Conservation (phyloP, 257 asterid genomes). For the Apocynum venetum region DNA sequence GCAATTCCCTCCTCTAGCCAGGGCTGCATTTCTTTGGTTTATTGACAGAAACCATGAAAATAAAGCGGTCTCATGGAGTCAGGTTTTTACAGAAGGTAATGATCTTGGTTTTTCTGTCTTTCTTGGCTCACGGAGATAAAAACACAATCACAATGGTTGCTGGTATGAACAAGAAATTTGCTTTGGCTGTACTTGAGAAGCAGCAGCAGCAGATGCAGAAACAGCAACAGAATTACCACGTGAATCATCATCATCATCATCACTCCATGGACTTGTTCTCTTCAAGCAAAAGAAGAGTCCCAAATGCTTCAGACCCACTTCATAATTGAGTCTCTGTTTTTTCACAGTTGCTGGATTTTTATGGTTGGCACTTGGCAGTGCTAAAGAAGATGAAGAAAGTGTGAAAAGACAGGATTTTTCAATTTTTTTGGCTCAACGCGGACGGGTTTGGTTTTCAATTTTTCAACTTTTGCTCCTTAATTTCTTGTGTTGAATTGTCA, state of each 20-base stretch:
- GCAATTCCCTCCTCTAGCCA: no score
- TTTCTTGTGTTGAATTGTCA: neutral
- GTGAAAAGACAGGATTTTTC: neutral
- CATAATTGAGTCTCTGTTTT: slow-evolving; percentile 12
- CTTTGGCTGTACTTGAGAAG: slow-evolving; percentile 5
- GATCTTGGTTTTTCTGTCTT: slow-evolving; percentile 13
- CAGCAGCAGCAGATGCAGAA: slow-evolving; percentile 1
- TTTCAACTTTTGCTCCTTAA: neutral
- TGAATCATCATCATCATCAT: slow-evolving; percentile 1
- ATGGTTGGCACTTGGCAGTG: neutral
- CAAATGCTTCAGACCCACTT: slow-evolving; percentile 47
- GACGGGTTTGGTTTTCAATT: neutral
- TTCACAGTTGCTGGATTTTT: neutral
- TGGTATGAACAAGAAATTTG: slow-evolving; percentile 15
- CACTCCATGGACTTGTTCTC: slow-evolving; percentile 20
- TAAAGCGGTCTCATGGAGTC: slow-evolving; percentile 5
- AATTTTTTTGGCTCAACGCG: neutral
- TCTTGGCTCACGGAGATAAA: slow-evolving; percentile 21
- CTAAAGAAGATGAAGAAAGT: neutral
- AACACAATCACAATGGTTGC: slow-evolving; percentile 15
- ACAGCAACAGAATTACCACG: slow-evolving; percentile 8
- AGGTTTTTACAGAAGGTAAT: slow-evolving; percentile 21
- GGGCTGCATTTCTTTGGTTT: neutral
- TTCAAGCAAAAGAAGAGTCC: slow-evolving; percentile 42
- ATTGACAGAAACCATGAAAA: slow-evolving; percentile 11